Conservation (phyloP, 805 yeast species). For the Lipomyces kockii region DNA sequence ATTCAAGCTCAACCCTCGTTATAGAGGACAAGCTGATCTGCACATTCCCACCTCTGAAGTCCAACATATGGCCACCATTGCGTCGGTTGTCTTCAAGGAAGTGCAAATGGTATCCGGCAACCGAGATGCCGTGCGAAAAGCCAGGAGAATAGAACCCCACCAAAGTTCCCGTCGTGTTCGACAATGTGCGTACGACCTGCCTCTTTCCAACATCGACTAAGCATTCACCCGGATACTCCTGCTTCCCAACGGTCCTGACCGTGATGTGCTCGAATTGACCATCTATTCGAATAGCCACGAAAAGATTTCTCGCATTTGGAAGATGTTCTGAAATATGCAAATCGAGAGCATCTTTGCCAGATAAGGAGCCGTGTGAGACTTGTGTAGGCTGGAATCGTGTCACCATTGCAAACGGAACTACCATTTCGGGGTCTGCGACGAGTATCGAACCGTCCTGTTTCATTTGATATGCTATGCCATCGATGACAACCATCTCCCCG, state of each 20-base stretch:
- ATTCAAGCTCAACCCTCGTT: neutral
- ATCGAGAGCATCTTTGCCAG: neutral
- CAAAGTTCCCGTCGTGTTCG: neutral
- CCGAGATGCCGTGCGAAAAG: neutral
- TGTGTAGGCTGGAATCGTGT: neutral
- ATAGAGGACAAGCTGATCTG: neutral
- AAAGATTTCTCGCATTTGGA: neutral
- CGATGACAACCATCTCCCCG: neutral
- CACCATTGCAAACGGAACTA: neutral
- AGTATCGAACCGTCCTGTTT: neutral
- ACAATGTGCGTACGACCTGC: neutral
- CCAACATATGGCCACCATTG: neutral
- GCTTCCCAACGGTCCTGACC: neutral
- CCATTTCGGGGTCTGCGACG: neutral
- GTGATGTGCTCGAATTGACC: neutral
- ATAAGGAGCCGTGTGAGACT: neutral
- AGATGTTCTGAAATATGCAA: neutral
- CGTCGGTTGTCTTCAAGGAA: neutral
- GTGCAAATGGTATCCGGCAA: slow-evolving; percentile 1
- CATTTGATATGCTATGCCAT: neutral
- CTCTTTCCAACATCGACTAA: neutral
- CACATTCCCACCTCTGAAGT: neutral
- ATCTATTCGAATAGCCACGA: neutral
- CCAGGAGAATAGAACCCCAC: neutral
- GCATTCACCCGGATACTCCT: neutral